A percentile compares a stretch with the other conserved stretches of the same genome.
phyloP scores from a whole-genome alignment of 2,329 filamentous ascomycete genomes.

The Pseudogymnoascus sp. region DNA sequence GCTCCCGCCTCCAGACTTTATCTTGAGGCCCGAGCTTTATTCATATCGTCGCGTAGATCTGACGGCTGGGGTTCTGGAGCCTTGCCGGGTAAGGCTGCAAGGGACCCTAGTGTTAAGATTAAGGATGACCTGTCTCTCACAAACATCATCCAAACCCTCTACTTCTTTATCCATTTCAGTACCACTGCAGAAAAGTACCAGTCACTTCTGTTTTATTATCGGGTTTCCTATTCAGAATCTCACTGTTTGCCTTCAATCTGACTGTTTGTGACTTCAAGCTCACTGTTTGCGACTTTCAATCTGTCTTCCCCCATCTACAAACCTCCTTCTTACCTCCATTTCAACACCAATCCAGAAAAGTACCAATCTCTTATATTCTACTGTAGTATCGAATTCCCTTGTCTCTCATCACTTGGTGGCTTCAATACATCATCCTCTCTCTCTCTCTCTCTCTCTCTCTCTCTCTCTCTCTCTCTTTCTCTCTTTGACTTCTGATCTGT shows the following conservation, averaged over 20 bases:
- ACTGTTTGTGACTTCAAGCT: neutral
- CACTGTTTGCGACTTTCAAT: neutral
- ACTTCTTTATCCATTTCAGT: neutral
- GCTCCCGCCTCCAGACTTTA: conserved; percentile 7
- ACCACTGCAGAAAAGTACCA: neutral
- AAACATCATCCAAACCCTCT: neutral
- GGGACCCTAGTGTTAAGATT: neutral
- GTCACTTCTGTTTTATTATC: neutral
- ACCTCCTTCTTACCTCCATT: neutral
- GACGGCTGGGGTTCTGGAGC: neutral
- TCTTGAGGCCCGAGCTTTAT: neutral
- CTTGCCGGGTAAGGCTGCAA: conserved; percentile 2
- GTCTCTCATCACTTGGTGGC: neutral
- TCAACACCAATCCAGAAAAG: neutral
- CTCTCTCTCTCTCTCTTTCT: neutral
- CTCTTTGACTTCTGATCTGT: neutral
- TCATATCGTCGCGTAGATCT: neutral
- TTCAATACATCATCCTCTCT: neutral
- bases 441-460: neutral
- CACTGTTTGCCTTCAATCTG: neutral
- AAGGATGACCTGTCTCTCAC: neutral
- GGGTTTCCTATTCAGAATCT: neutral
- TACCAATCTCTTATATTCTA: neutral
- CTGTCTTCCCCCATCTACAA: neutral
- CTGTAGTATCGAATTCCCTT: neutral